These are phyloP conservation scores for Strobilomyces dryophilus DNA, from an alignment of 768 basidiomycete genomes.

Conservation along the genomic window DNA sequence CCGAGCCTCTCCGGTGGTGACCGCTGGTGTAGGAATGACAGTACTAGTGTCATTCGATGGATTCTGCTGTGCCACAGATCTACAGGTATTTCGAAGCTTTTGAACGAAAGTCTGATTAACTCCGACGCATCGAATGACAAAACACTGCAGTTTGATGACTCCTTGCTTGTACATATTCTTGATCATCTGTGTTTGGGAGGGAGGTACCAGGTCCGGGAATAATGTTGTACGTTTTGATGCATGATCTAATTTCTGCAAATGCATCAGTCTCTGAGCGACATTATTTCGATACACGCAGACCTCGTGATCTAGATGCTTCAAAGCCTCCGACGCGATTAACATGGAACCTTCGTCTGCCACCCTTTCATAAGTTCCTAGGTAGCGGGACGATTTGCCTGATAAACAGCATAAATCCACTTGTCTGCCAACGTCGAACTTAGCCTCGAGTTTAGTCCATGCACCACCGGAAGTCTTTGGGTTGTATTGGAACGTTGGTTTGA, in stretches of 20 bases:
- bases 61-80: background rate
- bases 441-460: slow-evolving; percentile 13
- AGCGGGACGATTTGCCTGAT: slow-evolving; percentile 6
- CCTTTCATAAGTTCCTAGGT: slow-evolving; percentile 28
- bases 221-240: slow-evolving; percentile 16
- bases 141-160: slow-evolving; percentile 26
- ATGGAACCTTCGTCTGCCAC: slow-evolving; percentile 5
- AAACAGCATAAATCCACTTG: slow-evolving; percentile 20
- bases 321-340: slow-evolving; percentile 12
- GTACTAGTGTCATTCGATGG: background rate
- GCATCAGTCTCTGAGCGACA: background rate
- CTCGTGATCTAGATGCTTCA: slow-evolving; percentile 6
- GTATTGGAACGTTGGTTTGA: slow-evolving; percentile 24
- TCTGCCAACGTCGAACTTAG: slow-evolving; percentile 9
- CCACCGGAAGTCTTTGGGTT: slow-evolving; percentile 20
- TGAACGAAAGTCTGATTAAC: slow-evolving; percentile 13
- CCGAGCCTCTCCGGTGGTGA: background rate
- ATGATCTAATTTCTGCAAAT: slow-evolving; percentile 16
- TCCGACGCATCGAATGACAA: slow-evolving; percentile 21
- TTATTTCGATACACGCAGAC: slow-evolving; percentile 4
- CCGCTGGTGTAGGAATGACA: background rate
- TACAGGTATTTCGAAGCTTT: slow-evolving; percentile 6
- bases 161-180: slow-evolving; percentile 27
- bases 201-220: slow-evolving; percentile 20
- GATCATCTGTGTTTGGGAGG: slow-evolving; percentile 24